Conservation (phyloP, 2,329 filamentous ascomycete genomes). For the Xylaria sp. region DNA sequence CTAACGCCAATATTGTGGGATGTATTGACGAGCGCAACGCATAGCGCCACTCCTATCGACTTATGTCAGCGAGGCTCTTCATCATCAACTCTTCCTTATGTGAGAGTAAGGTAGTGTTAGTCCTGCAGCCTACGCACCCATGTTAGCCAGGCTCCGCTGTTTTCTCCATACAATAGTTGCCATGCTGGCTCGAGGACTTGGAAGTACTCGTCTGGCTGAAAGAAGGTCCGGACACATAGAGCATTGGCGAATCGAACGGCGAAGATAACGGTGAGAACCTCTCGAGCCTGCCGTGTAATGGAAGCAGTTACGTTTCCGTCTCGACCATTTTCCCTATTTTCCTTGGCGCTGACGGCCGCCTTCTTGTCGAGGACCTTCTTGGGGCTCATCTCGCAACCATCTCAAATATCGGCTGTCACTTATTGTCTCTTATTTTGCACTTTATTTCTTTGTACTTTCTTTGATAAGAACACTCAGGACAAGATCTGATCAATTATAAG, state of each 20-base stretch:
- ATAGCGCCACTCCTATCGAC: slow-evolving; percentile 86
- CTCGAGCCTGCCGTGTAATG: slow-evolving; percentile 49
- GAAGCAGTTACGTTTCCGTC: slow-evolving; percentile 46
- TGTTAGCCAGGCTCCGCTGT: slow-evolving; percentile 89
- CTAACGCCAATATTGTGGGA: slow-evolving; percentile 82
- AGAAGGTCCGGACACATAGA: slow-evolving; percentile 84
- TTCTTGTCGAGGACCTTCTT: slow-evolving; percentile 27
- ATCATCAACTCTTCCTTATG: background rate
- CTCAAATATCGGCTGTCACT: slow-evolving; percentile 16
- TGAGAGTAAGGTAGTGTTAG: background rate
- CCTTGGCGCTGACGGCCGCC: slow-evolving; percentile 24
- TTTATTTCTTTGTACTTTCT: background rate
- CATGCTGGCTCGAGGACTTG: slow-evolving; percentile 96
- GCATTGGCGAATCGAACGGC: slow-evolving; percentile 83
- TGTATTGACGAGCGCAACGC: slow-evolving; percentile 91
- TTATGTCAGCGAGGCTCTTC: slow-evolving; percentile 35
- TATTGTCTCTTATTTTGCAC: background rate
- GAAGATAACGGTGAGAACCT: slow-evolving; percentile 60
- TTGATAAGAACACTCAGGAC: background rate
- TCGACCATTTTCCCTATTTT: slow-evolving; percentile 24
- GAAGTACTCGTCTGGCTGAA: slow-evolving; percentile 98
- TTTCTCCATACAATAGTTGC: slow-evolving; percentile 81
- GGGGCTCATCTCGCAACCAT: slow-evolving; percentile 37
- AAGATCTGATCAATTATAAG: slow-evolving; percentile 14
- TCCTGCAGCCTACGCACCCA: slow-evolving; percentile 73